phyloP scores from a whole-genome alignment of 1,284 basidiomycete genomes.

The Malassezia japonica region DNA sequence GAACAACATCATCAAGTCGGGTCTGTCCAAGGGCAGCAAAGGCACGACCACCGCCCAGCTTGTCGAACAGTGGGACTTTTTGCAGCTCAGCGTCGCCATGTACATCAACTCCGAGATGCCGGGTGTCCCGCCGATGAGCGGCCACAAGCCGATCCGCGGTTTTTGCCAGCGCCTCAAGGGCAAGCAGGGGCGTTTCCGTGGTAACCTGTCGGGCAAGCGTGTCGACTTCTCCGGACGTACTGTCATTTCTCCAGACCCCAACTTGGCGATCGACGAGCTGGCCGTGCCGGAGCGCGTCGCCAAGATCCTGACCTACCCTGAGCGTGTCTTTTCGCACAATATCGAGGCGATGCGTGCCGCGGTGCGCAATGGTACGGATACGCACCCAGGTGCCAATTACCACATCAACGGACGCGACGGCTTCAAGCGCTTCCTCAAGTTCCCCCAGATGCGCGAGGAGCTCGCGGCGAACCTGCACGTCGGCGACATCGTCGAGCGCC shows the following conservation, averaged over 20 bases:
- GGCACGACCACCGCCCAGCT: constrained; percentile 44
- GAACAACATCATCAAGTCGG: constrained; percentile 84
- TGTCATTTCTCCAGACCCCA: constrained; percentile 97
- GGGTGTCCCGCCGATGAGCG: constrained; percentile 52
- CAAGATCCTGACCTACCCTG: constrained; percentile 90
- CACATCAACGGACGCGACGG: constrained; percentile 60
- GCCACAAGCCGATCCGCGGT: constrained; percentile 53
- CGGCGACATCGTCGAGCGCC: constrained; percentile 84
- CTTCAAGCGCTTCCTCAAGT: constrained; percentile 58
- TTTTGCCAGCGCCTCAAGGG: constrained; percentile 98
- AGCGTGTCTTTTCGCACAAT: constrained; percentile 86
- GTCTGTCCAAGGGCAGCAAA: constrained; percentile 59
- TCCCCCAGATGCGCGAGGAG: constrained; percentile 37
- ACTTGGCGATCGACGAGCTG: constrained; percentile 73
- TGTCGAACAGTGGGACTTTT: constrained; percentile 89
- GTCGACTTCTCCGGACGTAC: constrained; percentile 98
- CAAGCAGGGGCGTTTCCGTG: constrained; percentile 96
- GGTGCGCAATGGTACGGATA: constrained; percentile 77
- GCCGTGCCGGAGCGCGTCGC: constrained; percentile 94
- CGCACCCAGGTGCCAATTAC: constrained; percentile 93
- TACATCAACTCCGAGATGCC: constrained; percentile 98
- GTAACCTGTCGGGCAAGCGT: constrained; percentile 95
- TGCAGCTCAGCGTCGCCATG: constrained; percentile 87
- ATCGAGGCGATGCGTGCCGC: constrained; percentile 68
- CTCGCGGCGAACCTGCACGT: constrained; percentile 64